These are phyloP conservation scores for Ostreobium quekettii DNA, from an alignment of 139 green algal species.

Conservation along the genomic window DNA sequence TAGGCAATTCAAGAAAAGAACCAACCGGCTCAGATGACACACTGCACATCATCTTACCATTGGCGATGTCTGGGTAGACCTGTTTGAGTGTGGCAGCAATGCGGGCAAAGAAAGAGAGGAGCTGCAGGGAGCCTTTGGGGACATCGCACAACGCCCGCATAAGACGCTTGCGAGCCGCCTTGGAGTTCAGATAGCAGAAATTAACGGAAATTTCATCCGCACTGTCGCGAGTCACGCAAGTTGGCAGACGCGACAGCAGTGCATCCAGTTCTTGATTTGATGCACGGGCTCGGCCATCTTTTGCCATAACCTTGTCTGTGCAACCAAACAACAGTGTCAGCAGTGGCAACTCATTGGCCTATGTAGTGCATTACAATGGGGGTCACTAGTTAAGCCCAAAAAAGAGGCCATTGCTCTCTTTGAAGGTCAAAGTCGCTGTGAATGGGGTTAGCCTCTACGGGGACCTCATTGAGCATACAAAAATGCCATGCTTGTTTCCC, in stretches of 20 bases:
- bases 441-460: no score
- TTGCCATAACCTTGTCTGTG: no score
- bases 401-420: no score
- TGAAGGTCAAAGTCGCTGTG: no score
- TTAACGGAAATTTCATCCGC: slow-evolving; percentile 73
- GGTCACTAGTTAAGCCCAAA: no score
- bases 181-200: slow-evolving; percentile 83
- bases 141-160: slow-evolving; percentile 56
- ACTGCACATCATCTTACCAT: slow-evolving; percentile 32
- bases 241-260: slow-evolving; percentile 59
- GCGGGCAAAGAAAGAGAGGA: slow-evolving; percentile 76
- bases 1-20: no score
- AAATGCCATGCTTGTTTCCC: no score
- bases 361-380: no score
- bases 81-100: slow-evolving; percentile 65
- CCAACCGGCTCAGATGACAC: no score
- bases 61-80: slow-evolving; percentile 70
- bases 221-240: slow-evolving; percentile 63
- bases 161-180: slow-evolving; percentile 56
- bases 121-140: slow-evolving; percentile 51
- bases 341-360: no score
- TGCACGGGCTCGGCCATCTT: neutral
- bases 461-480: no score
- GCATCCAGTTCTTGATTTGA: slow-evolving; percentile 40
- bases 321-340: no score